Percentiles rank a stretch among this genome's conserved stretches.
phyloP scores from a whole-genome alignment of 2,329 filamentous ascomycete genomes.

The Microsporum ferrugineum region DNA sequence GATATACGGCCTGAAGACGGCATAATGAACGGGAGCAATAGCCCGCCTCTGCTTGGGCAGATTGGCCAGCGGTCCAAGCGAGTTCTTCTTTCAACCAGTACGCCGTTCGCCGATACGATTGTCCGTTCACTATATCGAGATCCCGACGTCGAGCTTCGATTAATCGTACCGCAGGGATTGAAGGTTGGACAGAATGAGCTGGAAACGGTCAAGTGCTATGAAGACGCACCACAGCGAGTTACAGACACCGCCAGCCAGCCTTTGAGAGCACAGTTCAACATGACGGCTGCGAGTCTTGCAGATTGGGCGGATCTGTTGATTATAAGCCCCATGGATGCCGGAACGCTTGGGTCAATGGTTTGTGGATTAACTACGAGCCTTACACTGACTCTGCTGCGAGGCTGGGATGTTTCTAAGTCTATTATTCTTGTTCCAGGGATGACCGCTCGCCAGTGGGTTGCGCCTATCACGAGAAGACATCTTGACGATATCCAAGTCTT shows the following conservation, averaged over 20 bases:
- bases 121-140: constrained; percentile 30
- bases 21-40: not conserved
- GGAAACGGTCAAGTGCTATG: constrained; percentile 31
- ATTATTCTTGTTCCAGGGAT: constrained; percentile 79
- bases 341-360: constrained; percentile 78
- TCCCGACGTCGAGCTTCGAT: constrained; percentile 30
- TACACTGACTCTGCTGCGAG: constrained; percentile 66
- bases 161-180: constrained; percentile 30
- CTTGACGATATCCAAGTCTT: constrained; percentile 70
- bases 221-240: constrained; percentile 28
- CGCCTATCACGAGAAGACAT: constrained; percentile 78
- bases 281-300: constrained; percentile 51
- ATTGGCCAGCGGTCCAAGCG: constrained; percentile 17
- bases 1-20: not conserved
- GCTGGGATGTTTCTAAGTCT: constrained; percentile 78
- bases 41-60: not conserved
- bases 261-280: constrained; percentile 31
- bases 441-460: constrained; percentile 81
- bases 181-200: constrained; percentile 15
- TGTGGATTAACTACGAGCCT: constrained; percentile 71
- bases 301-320: constrained; percentile 83
- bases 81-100: constrained; percentile 30
- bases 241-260: constrained; percentile 22
- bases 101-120: constrained; percentile 30
- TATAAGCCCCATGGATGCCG: constrained; percentile 72